Percentiles rank a stretch among this genome's conserved stretches.
These are phyloP conservation scores for Penicillium crystallinum DNA, from an alignment of 495 filamentous ascomycete species.

Conservation along the genomic window DNA sequence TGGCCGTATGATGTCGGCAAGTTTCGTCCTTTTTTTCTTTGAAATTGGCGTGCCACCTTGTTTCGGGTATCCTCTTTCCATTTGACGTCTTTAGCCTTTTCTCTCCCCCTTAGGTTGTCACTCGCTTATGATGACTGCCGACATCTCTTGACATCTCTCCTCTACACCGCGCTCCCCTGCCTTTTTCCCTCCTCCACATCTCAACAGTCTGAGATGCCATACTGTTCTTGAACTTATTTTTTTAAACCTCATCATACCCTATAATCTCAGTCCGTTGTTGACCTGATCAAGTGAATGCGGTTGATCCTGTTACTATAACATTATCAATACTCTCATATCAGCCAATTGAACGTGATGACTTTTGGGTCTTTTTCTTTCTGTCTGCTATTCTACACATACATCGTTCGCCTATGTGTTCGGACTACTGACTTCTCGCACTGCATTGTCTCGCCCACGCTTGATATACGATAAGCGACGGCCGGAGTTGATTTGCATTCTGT, in stretches of 20 bases:
- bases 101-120: background rate
- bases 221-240: background rate
- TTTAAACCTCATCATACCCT: background rate
- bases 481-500: constrained; percentile 4
- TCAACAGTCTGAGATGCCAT: background rate
- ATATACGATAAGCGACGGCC: constrained; percentile 14
- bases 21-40: background rate
- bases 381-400: background rate
- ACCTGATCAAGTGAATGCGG: constrained; percentile 1
- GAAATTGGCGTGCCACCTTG: background rate
- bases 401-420: background rate
- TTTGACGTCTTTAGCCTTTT: background rate
- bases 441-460: constrained; percentile 10
- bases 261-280: background rate
- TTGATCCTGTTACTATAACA: constrained; percentile 14
- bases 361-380: background rate
- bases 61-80: background rate
- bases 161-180: background rate
- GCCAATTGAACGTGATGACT: constrained; percentile 7
- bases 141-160: background rate
- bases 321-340: constrained; percentile 7
- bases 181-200: background rate
- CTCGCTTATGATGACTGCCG: background rate
- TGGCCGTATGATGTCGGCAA: background rate
- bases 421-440: constrained; percentile 1